Evolutionary conservation across 306 rosid species (phyloP).

Genomic region (Senna siamea): DNA sequence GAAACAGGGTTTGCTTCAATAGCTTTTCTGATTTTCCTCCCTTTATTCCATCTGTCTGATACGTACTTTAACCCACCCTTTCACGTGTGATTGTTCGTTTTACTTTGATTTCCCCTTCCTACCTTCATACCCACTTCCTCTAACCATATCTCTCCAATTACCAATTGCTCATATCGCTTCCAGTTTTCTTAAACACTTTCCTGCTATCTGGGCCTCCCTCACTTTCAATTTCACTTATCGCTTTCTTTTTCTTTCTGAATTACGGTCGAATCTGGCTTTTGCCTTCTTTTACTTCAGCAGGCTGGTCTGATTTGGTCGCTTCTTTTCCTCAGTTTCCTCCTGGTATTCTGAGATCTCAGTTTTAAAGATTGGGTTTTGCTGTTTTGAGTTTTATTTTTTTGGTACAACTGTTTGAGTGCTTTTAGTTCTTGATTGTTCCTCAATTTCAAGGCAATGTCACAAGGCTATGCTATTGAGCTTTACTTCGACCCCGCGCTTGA

Average conservation of each 20-base stretch:
- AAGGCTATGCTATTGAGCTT: conserved; percentile 88
- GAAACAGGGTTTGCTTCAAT: conserved; percentile 21
- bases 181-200: too few species aligned
- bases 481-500: conserved; percentile 94
- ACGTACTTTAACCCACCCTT: conserved; percentile 44
- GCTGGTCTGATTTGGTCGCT: conserved; percentile 11
- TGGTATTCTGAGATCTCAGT: conserved; percentile 50
- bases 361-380: conserved; percentile 39
- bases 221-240: conserved; percentile 24
- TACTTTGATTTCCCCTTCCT: conserved; percentile 16
- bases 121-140: neutral
- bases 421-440: conserved; percentile 12
- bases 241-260: neutral
- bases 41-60: conserved; percentile 47
- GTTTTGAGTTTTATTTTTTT: too few species aligned
- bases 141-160: too few species aligned
- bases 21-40: conserved; percentile 13
- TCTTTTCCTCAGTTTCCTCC: neutral
- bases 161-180: too few species aligned
- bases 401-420: conserved; percentile 14
- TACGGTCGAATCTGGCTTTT: conserved; percentile 17
- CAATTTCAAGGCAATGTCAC: conserved; percentile 59
- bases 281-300: conserved; percentile 14
- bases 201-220: neutral
- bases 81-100: conserved; percentile 36